These are phyloP conservation scores for Dispira parvispora DNA, from an alignment of 192 early-diverging fungal genomes.

Conservation along the genomic window DNA sequence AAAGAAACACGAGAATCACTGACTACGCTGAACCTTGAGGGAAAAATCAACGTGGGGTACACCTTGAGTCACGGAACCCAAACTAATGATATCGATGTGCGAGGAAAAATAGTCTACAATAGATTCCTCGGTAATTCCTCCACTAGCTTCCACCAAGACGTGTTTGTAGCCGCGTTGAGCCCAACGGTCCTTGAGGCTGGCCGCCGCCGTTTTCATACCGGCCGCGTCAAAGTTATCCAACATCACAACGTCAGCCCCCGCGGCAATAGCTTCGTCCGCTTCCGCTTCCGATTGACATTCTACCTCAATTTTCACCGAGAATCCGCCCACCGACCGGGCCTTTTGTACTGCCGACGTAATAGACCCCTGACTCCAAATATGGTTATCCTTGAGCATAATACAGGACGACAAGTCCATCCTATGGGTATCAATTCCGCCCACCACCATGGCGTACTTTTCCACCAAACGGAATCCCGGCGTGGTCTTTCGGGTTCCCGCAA, in stretches of 20 bases:
- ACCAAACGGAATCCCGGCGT: slow-evolving; percentile 95
- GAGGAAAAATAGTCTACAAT: slow-evolving; percentile 61
- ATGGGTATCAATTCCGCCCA: slow-evolving; percentile 94
- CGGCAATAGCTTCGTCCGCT: slow-evolving; percentile 87
- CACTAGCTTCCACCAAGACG: slow-evolving; percentile 85
- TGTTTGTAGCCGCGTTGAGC: slow-evolving; percentile 31
- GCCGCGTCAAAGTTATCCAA: slow-evolving; percentile 82
- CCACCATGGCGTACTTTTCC: slow-evolving; percentile 95
- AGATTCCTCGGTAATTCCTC: slow-evolving; percentile 86
- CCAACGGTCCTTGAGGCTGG: slow-evolving; percentile 62
- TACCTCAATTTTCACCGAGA: slow-evolving; percentile 91
- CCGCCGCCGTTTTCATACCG: slow-evolving; percentile 42
- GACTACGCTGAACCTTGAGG: slow-evolving; percentile 55
- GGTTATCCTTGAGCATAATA: slow-evolving; percentile 99
- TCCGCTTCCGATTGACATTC: slow-evolving; percentile 86
- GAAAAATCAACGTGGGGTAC: slow-evolving; percentile 97
- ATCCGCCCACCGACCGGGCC: slow-evolving; percentile 71
- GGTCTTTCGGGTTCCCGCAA: slow-evolving; percentile 95
- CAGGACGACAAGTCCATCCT: slow-evolving; percentile 92
- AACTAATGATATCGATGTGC: slow-evolving; percentile 79
- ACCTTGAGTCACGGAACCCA: slow-evolving; percentile 84
- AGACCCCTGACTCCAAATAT: slow-evolving; percentile 86
- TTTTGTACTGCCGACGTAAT: slow-evolving; percentile 77
- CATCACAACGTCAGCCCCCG: slow-evolving; percentile 97
- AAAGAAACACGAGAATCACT: neutral